Conservation (phyloP, 1,284 basidiomycete species). For the Ustanciosporium gigantosporum region DNA sequence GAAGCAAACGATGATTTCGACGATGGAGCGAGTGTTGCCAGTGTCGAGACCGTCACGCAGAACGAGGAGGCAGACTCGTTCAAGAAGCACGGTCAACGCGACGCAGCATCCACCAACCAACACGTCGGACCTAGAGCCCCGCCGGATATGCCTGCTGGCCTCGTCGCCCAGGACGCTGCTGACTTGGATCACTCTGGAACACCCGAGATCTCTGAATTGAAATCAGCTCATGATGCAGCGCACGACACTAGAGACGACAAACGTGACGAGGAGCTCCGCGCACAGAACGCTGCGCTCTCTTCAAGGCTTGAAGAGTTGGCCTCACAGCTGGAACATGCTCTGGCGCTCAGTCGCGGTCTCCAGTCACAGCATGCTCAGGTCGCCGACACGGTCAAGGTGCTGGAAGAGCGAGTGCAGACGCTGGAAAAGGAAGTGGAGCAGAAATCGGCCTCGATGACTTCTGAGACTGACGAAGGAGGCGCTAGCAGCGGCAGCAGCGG, state of each 20-base stretch:
- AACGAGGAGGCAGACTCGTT: constrained; percentile 11
- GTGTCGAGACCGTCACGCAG: constrained; percentile 50
- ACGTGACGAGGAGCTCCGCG: constrained; percentile 60
- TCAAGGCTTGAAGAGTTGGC: constrained; percentile 74
- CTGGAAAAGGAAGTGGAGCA: constrained; percentile 62
- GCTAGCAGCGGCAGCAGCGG: not conserved
- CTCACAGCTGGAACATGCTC: constrained; percentile 75
- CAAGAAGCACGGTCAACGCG: not conserved
- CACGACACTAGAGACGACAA: constrained; percentile 11
- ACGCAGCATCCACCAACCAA: not conserved
- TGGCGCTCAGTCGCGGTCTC: constrained; percentile 74
- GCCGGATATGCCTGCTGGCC: constrained; percentile 37
- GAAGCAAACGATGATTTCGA: constrained; percentile 41
- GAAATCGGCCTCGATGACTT: constrained; percentile 3
- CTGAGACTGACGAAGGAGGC: not conserved
- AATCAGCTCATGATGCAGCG: not conserved
- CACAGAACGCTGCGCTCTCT: constrained; percentile 70
- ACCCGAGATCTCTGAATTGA: constrained; percentile 8
- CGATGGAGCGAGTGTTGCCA: constrained; percentile 52
- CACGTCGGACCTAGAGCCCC: constrained; percentile 49
- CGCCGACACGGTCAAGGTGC: constrained; percentile 73
- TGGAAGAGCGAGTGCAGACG: constrained; percentile 68
- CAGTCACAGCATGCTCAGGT: constrained; percentile 79
- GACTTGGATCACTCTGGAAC: constrained; percentile 4
- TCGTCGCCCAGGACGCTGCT: constrained; percentile 17